Base-by-base conservation (phyloP, 352 stramenopile species). In the Achlya hypogyna region DNA sequence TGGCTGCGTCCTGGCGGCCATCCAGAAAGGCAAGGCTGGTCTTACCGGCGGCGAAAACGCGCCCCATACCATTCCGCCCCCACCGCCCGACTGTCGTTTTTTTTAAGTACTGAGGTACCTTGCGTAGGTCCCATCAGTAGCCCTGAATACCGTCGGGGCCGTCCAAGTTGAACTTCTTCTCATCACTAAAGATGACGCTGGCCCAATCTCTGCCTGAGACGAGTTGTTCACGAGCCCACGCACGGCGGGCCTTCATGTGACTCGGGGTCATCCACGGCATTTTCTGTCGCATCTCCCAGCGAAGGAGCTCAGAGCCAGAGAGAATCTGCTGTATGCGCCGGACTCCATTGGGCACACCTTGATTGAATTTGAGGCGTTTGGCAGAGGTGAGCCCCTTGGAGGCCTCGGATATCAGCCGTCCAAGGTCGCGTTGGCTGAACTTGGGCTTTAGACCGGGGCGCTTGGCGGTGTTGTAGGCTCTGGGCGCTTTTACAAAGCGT, bases 111-210 rank as follows among this genome's bases (percentile, higher is more conserved):
- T 31, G 16, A 45, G 23, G 29, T 51, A 69, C 53, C 20, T 53
- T 25, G 0, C 73, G 63, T 0, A 73, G 0, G 45, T 78, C 74
- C 0, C 45, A 52, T 70, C 75, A 84, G 45, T 74, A 75, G 14
- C 56, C 6, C 32, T 76, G 65, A 6, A 67, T 72, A 2, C 71
- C 71, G 25, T 84, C 74, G 1, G 69, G 73, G 0, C 73, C 74
- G 23, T 81, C 74, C 2, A 76, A 45, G 38, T 77, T 81, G 40
- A n/a, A 69, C 34, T 76, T 78, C 59, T 79, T 79, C 32, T 79
- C 69, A 16, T 83, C 71, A 0, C 69, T 74, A 35, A 78, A 79
- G 59, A 79, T 72, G 16, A 74, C 62, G 42, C 35, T 12, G 18
- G 71, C 28, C 72, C 75, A 81, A 22, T 63, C n/a, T 0, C 63